Evolutionary conservation across 306 rosid species (phyloP), one percentile per base, ranked within the genome.

Genomic region (Delonix regia): DNA sequence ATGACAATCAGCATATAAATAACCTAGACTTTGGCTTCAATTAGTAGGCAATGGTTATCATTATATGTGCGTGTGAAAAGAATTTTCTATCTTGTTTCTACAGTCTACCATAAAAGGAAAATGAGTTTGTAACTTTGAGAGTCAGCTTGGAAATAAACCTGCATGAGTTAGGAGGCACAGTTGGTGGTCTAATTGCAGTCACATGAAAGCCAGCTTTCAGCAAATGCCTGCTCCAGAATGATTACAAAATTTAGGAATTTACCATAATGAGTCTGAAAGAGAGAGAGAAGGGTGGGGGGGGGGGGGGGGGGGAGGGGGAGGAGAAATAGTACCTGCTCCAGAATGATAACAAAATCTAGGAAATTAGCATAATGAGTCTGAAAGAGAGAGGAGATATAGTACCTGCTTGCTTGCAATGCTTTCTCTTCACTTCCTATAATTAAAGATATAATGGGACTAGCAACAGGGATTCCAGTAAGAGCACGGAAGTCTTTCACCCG

Each of bases 161-260:
- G 99, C 99, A 95, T 15, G 97, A 91, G 87, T 95, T 93, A 45
- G 96, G 94, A 62, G 98, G 92, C 86, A 95, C 99, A 0, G 97
- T 91, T 56, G 99, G 99, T 51, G 99, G 99, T 78, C 97, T 83
- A 69, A 95, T 95, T 61, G 99, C 99, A 41, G 97, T 91, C 75
- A 95, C 97, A 24, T 93, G 99, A 77, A 95, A 92, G 78, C 99
- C 99, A 53, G 98, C 87, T 85, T 88, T 88, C 86, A 95, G 72
- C 87, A 93, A 74, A 84, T 90, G 78, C 85, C 99, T 95, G 91
- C 52, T 80, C 64, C 71, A 77, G 25, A 67, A 85, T 34, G 53
- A 61, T 10, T 19, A 13, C 75, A 30, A 81, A 71, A 22, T 33
- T 83, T 33, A 78, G 85, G 69, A 60, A 15, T 71, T 62, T 49